These are phyloP conservation scores for Kluyveromyces lactis DNA, from an alignment of 805 yeast species.

Conservation along the genomic window DNA sequence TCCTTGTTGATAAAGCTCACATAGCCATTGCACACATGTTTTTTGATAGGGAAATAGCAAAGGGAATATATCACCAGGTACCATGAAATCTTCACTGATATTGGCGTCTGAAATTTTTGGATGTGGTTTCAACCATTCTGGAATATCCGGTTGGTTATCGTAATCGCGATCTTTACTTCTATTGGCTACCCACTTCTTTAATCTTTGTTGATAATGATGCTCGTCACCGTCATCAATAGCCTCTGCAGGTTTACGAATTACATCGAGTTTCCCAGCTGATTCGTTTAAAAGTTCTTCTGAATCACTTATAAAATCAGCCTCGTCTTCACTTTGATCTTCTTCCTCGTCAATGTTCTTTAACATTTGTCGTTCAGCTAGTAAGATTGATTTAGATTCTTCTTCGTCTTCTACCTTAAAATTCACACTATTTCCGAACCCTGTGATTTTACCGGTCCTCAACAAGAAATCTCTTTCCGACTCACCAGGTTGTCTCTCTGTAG, in stretches of 20 bases:
- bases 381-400: slow-evolving; percentile 4
- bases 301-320: slow-evolving; percentile 10
- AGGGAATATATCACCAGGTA: slow-evolving; percentile 89
- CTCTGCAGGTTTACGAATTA: slow-evolving; percentile 22
- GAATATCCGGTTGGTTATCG: slow-evolving; percentile 16
- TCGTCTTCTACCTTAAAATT: slow-evolving; percentile 36
- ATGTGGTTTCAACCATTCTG: slow-evolving; percentile 71
- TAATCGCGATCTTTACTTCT: slow-evolving; percentile 37
- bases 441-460: slow-evolving; percentile 82
- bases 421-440: slow-evolving; percentile 76
- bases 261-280: slow-evolving; percentile 10
- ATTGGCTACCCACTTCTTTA: slow-evolving; percentile 49
- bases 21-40: slow-evolving; percentile 96
- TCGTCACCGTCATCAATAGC: slow-evolving; percentile 77
- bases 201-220: slow-evolving; percentile 46
- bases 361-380: slow-evolving; percentile 6
- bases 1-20: slow-evolving; percentile 82
- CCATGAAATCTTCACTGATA: slow-evolving; percentile 55
- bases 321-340: slow-evolving; percentile 19
- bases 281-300: slow-evolving; percentile 6
- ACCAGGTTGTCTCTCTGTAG: slow-evolving; percentile 43
- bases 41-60: slow-evolving; percentile 87
- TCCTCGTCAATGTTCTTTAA: slow-evolving; percentile 8
- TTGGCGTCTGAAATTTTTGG: slow-evolving; percentile 71
- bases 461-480: slow-evolving; percentile 76